phyloP scores from a whole-genome alignment of 306 rosid species.

The Cicer chorassanicum region DNA sequence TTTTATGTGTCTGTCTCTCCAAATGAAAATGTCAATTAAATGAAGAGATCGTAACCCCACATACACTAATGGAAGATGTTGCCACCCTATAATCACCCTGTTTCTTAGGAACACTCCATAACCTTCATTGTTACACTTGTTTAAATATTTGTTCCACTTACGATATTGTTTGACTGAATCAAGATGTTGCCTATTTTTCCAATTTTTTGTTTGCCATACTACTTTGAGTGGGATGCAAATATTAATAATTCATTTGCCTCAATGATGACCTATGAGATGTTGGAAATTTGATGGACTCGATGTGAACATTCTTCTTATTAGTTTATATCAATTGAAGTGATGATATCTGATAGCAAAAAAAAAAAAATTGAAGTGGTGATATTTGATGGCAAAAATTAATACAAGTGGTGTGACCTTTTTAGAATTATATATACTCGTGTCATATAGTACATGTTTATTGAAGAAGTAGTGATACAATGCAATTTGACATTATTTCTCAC shows the following conservation, averaged over 20 bases:
- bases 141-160: too few relatives aligned
- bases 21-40: too few relatives aligned
- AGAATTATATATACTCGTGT: background rate
- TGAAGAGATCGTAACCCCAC: too few relatives aligned
- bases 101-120: too few relatives aligned
- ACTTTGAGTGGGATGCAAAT: background rate
- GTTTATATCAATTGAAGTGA: constrained; percentile 25
- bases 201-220: background rate
- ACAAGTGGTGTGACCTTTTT: constrained; percentile 9
- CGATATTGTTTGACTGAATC: too few relatives aligned
- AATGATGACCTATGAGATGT: constrained; percentile 9
- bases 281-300: constrained; percentile 17
- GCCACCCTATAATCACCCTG: too few relatives aligned
- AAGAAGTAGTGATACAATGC: background rate
- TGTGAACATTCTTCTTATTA: constrained; percentile 24
- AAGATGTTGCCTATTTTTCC: too few relatives aligned
- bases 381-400: constrained; percentile 5
- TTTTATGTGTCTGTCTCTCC: too few relatives aligned
- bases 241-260: constrained; percentile 10
- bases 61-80: too few relatives aligned
- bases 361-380: background rate
- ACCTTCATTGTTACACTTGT: too few relatives aligned
- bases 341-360: background rate
- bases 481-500: background rate
- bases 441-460: background rate